phyloP scores from a whole-genome alignment of 495 filamentous ascomycete species.

The Parathielavia hyrcaniae region DNA sequence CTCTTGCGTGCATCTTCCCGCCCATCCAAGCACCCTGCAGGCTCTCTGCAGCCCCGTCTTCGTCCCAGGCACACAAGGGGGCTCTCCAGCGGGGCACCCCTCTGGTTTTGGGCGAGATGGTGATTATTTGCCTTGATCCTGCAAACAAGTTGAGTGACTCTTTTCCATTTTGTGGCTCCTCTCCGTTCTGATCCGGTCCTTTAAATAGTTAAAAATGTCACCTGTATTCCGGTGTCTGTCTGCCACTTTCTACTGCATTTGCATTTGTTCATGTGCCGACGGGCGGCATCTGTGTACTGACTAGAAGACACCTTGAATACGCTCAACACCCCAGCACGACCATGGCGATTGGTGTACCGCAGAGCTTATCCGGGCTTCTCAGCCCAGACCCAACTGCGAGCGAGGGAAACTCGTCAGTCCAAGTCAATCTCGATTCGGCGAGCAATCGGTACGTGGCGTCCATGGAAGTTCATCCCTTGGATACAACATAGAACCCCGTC shows the following conservation, averaged over 20 bases:
- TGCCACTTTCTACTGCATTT: background rate
- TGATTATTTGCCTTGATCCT: constrained; percentile 4
- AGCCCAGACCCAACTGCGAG: constrained; percentile 19
- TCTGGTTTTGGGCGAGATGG: background rate
- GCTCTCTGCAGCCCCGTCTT: constrained; percentile 19
- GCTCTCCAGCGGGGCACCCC: constrained; percentile 22
- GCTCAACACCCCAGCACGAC: background rate
- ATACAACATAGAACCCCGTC: background rate
- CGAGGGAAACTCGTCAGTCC: constrained; percentile 29
- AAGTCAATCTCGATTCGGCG: constrained; percentile 23
- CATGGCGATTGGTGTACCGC: constrained; percentile 14
- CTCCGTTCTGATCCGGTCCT: background rate
- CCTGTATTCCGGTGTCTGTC: background rate
- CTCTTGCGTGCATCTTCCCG: constrained; percentile 24
- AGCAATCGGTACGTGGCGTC: constrained; percentile 21
- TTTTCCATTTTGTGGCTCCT: background rate
- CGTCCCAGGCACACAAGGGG: constrained; percentile 26
- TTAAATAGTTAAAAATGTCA: constrained; percentile 7
- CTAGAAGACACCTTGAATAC: background rate
- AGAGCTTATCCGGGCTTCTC: constrained; percentile 5
- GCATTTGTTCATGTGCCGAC: background rate
- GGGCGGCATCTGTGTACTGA: background rate
- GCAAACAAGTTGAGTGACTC: background rate
- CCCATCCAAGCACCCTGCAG: constrained; percentile 15
- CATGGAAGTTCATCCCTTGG: background rate